phyloP scores from a whole-genome alignment of 306 rosid species.

The Herpetospermum pedunculosum region DNA sequence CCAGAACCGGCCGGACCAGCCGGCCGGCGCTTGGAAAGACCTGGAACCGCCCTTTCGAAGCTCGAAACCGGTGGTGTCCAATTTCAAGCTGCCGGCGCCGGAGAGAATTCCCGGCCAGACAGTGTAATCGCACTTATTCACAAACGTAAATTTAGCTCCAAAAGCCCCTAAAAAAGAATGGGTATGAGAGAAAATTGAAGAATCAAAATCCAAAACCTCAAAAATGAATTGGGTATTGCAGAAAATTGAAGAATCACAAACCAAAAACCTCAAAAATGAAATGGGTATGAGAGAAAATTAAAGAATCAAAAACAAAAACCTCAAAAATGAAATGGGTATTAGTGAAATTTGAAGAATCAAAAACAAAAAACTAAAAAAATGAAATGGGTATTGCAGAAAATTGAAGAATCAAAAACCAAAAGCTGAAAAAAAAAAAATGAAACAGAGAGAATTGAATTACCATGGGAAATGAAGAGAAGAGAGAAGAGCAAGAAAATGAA shows the following conservation, averaged over 20 bases:
- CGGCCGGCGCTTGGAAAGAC: slow-evolving; percentile 46
- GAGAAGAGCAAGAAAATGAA: neutral
- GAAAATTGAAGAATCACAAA: neutral
- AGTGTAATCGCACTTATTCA: slow-evolving; percentile 47
- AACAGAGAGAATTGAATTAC: neutral
- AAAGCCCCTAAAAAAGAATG: slow-evolving; percentile 42
- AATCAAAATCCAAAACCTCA: too few relatives aligned
- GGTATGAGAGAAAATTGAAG: too few relatives aligned
- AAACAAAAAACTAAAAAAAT: neutral
- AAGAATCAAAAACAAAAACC: neutral
- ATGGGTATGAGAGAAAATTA: neutral
- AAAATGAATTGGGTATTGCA: neutral
- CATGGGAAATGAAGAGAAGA: neutral
- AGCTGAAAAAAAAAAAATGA: neutral
- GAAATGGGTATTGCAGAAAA: neutral
- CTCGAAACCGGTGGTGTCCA: slow-evolving; percentile 48
- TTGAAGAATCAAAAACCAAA: neutral
- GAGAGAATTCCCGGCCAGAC: slow-evolving; percentile 56
- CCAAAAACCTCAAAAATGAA: neutral
- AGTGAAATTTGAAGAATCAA: neutral
- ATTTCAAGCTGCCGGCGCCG: slow-evolving; percentile 34
- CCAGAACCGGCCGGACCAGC: slow-evolving; percentile 77
- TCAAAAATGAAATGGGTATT: neutral
- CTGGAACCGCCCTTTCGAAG: slow-evolving; percentile 22
- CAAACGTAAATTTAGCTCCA: slow-evolving; percentile 42